Evolutionary conservation across 345 rosid genomes (phyloP).

Genomic region (Zanthoxylum bungeanum): DNA sequence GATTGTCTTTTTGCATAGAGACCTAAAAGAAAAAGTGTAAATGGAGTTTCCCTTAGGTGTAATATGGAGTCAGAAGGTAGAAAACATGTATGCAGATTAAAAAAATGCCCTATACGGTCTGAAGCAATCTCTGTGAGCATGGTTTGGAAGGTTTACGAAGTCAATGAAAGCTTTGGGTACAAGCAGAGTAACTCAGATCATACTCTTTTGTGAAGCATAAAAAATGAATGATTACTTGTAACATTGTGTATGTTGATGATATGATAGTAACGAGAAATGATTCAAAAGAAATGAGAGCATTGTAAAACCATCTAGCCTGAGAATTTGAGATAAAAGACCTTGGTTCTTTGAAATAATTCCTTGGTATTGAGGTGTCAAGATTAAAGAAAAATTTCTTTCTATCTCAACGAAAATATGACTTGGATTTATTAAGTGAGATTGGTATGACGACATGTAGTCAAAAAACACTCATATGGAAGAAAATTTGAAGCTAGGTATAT

Average conservation of each 20-base stretch:
- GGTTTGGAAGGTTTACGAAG: background rate
- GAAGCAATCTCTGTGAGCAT: background rate
- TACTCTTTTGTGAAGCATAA: background rate
- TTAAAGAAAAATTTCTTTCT: background rate
- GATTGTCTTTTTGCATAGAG: background rate
- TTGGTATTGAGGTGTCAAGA: background rate
- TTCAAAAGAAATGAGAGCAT: background rate
- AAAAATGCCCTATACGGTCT: background rate
- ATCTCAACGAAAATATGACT: background rate
- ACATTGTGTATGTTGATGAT: background rate
- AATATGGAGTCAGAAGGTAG: background rate
- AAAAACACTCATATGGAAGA: too few species aligned
- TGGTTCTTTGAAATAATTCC: background rate
- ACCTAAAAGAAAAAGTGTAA: background rate
- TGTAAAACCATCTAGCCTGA: background rate
- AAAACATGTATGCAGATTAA: background rate
- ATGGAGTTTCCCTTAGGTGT: background rate
- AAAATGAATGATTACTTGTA: background rate
- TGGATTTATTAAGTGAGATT: background rate
- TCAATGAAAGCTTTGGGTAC: background rate
- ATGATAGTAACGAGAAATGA: background rate
- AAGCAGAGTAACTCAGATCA: background rate
- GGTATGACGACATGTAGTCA: too few species aligned
- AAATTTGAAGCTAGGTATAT: background rate
- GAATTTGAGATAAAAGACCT: constrained; percentile 5